phyloP scores from a whole-genome alignment of 192 early-diverging fungal genomes.

The Piromyces sp. region DNA sequence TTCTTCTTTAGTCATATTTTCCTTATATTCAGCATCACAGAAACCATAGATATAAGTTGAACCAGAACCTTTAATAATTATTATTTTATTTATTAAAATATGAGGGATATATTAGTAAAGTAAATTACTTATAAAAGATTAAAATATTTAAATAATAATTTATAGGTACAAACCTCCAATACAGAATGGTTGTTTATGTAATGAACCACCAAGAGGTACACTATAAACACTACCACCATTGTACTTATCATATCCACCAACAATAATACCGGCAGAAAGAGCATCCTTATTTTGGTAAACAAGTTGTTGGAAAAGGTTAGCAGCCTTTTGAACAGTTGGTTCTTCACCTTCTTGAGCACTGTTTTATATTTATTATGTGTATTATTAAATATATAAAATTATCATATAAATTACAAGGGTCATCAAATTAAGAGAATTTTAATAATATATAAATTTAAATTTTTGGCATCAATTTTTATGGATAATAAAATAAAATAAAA shows the following conservation, averaged over 20 bases:
- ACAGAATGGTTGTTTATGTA: slow-evolving; percentile 81
- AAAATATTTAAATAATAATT: no score
- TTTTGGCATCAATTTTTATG: no score
- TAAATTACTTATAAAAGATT: no score
- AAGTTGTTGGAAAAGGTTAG: slow-evolving; percentile 80
- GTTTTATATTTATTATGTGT: neutral
- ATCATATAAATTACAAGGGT: no score
- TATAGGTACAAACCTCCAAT: slow-evolving; percentile 64
- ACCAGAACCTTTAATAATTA: slow-evolving; percentile 44
- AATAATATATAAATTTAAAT: no score
- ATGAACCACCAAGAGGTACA: slow-evolving; percentile 78
- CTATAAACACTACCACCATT: slow-evolving; percentile 76
- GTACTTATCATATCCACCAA: slow-evolving; percentile 90
- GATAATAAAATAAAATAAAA: no score
- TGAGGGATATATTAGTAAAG: no score
- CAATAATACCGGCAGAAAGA: slow-evolving; percentile 84
- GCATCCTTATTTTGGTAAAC: slow-evolving; percentile 84
- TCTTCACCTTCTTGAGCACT: slow-evolving; percentile 57
- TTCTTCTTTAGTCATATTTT: neutral
- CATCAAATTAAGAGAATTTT: no score
- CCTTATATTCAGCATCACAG: slow-evolving; percentile 68
- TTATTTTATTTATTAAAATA: neutral
- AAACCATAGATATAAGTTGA: slow-evolving; percentile 96
- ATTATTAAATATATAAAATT: no score
- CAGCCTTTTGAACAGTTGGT: slow-evolving; percentile 73